Evolutionary conservation across 2,329 filamentous ascomycete species (phyloP).

Genomic region (Claviceps sp.): DNA sequence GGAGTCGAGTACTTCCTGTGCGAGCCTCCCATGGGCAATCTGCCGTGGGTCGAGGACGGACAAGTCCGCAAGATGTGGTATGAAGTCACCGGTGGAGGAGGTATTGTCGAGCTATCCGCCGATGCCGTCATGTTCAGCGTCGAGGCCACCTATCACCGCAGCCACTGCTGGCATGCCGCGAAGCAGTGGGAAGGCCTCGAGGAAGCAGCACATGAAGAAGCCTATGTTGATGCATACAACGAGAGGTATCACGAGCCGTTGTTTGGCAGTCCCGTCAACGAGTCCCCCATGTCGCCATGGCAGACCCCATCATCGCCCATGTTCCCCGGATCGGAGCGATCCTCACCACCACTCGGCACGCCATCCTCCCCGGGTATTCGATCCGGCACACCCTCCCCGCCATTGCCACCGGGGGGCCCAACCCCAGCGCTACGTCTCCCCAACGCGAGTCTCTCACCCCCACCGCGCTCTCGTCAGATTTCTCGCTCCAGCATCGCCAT

Average conservation of each 20-base stretch:
- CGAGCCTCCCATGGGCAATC: conserved; percentile 56
- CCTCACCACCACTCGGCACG: neutral
- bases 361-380: conserved; percentile 11
- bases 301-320: conserved; percentile 24
- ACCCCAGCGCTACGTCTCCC: conserved; percentile 21
- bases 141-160: conserved; percentile 45
- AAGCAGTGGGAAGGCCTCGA: conserved; percentile 32
- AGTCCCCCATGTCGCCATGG: conserved; percentile 24
- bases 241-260: neutral
- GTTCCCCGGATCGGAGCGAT: conserved; percentile 18
- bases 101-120: conserved; percentile 43
- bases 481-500: conserved; percentile 30
- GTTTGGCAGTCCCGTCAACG: conserved; percentile 15
- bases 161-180: conserved; percentile 41
- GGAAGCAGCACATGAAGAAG: conserved; percentile 10
- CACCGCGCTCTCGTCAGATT: conserved; percentile 18
- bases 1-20: conserved; percentile 75
- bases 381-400: conserved; percentile 16
- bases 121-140: conserved; percentile 49
- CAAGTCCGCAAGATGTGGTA: conserved; percentile 60
- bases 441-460: conserved; percentile 26
- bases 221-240: neutral
- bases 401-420: conserved; percentile 12
- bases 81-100: conserved; percentile 52
- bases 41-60: conserved; percentile 58